These are phyloP conservation scores for Euryodendron excelsum DNA, from an alignment of 148 eudicot species.

Conservation along the genomic window DNA sequence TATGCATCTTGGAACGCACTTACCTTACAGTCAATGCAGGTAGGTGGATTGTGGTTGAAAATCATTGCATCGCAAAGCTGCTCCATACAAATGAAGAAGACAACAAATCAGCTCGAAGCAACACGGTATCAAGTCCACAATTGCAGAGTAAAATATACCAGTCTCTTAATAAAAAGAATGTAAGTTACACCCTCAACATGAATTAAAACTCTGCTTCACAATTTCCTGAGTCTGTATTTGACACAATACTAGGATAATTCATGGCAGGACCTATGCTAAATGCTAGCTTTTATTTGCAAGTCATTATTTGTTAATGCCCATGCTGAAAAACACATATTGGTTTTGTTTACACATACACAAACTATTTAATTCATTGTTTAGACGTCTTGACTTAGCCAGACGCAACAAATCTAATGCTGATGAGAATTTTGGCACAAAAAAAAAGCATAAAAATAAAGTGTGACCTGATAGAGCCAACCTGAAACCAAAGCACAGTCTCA, in stretches of 20 bases:
- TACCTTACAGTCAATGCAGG: constrained; percentile 71
- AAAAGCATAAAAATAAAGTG: constrained; percentile 32
- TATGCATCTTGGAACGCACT: constrained; percentile 22
- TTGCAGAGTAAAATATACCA: not conserved
- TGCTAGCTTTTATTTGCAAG: not conserved
- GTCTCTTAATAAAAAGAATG: not conserved
- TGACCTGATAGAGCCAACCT: constrained; percentile 90
- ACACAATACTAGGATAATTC: not conserved
- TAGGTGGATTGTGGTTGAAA: constrained; percentile 87
- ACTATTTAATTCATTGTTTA: not conserved
- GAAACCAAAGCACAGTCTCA: constrained; percentile 95
- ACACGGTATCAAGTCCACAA: constrained; percentile 1
- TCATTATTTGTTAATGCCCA: not conserved
- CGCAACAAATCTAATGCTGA: not conserved
- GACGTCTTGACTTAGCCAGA: not conserved
- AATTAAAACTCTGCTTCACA: not conserved
- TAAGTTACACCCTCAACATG: not conserved
- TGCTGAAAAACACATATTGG: not conserved
- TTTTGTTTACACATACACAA: not conserved
- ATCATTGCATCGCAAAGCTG: constrained; percentile 91
- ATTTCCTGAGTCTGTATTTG: not conserved
- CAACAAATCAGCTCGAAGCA: constrained; percentile 15
- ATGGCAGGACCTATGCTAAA: not conserved
- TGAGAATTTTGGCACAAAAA: not conserved
- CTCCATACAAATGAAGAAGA: constrained; percentile 27